Base-by-base conservation (phyloP, 2,329 filamentous ascomycete genomes). In the Corynespora cassiicola region DNA sequence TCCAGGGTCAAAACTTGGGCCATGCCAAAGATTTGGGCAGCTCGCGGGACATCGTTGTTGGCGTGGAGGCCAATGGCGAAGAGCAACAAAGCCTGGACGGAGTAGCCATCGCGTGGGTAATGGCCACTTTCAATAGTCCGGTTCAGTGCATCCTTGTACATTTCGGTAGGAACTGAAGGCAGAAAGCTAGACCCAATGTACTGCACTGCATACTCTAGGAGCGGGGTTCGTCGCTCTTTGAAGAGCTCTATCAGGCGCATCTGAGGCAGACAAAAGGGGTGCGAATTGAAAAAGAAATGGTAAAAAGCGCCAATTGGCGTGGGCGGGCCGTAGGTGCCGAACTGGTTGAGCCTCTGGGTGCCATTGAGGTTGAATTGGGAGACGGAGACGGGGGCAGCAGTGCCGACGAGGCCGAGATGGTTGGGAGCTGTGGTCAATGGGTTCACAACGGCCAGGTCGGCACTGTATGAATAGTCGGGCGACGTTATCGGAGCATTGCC, bases 51-150 rank as follows among this genome's bases (percentile, higher is more conserved):
- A 50, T 90, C 79, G 56, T 86, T 86, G 49, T 80, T 83, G 5
- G 88, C 88, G 61, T 96, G 88, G 6, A 95, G 75, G 0, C 84
- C 85, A 47, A 96, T 84, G 15, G 90, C 78, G 36, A 90, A 79
- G 4, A 96, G 74, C 28, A 95, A 70, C 61, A 94, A 76, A 3
- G 88, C 84, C 69, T 96, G 91, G 0, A 95, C 82, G 4, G 85
- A 72, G 59, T 82, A 88, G 0, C 61, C 62, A 36, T 71, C 66
- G 40, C 60, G 58, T 19, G 58, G 39, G 20, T 58, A 60, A 25
- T 55, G 58, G 12, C 59, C 59, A 28, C 52, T 63, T 33, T 59
- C 42, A 28, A 70, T 57, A 8, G 58, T 38, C 18, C 56, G 58
- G 16, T 64, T 54, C 22, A 70, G 30, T 0, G 63, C 63, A 15